Base-by-base conservation (phyloP, 768 basidiomycete genomes). In the Podaxis sp. region DNA sequence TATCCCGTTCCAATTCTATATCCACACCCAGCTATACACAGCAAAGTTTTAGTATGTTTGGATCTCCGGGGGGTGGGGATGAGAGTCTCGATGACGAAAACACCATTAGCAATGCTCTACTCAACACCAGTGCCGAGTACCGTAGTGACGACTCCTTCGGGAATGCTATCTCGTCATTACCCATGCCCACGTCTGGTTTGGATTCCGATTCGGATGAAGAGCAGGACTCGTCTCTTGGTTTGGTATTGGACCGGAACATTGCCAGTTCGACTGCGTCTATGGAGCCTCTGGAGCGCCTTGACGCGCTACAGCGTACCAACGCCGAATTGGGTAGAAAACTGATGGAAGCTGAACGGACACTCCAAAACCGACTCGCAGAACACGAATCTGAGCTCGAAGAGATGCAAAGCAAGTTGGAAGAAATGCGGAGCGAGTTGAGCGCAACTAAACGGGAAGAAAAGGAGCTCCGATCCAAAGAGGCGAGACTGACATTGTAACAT, bases 391-490 rank as follows among this genome's bases (percentile, higher is more conserved):
- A 94, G 66, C 72, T 95, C 28, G 90, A 91, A 65, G 90, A 93
- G 61, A 82, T 91, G 73, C 88, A 95, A 67, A 74, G 73, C 3
- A 79, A 83, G 32, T 70, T 96, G 60, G 95, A 97, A 60, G 93
- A 97, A 69, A 72, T 89, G 62, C 77, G 82, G 63, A 82, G 77
- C 11, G 95, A 97, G 71, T 77, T 97, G 6, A 86, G 79, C 13
- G 81, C 88, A 5, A 88, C 90, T 4, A 91, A 92, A 71, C 82
- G 91, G 42, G 94, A 98, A 67, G 95, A 98, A 73, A 97, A 98
- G 74, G 95, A 98, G 67, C 73, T 96, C 64, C 80, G 91, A 48
- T 78, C 83, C 11, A 95, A 95, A 72, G 95, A 97, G 79, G 92
- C 92, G 32, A 32, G 32, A 2, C 32, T 1, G 7, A 61, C 65